Base-by-base conservation (phyloP, 371 early-diverging fungal genomes). In the Saksenaea vasiformis region DNA sequence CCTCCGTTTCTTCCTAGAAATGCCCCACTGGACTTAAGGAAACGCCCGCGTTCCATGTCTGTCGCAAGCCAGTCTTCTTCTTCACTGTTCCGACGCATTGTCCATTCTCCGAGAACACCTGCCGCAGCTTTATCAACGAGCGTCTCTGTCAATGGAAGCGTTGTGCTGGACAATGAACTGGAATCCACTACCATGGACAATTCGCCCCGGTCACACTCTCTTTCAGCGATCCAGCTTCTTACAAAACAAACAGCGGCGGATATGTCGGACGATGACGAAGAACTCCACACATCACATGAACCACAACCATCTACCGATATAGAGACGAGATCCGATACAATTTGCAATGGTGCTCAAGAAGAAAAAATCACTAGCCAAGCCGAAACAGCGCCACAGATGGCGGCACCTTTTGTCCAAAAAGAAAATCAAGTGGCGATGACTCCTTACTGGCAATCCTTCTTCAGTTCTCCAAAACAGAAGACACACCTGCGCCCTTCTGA, bases 361-460 rank as follows among this genome's bases (percentile, higher is more conserved):
- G 10, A 47, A 2, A 47, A n/a, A 22, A 47, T 19, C 17, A 47
- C 19, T 22, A 5, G 22, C 22, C 51, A 11, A 5, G 51, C 51
- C 8, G 51, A 19, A 47, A 19, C 10, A 22, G 11, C 19, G 24
- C 3, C 8, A 22, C n/a, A 22, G 22, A 9, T 22, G 51, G 11
- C 22, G 7, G 19, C 51, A 8, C 9, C 2, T n/a, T 11, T n/a
- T 22, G n/a, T 11, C 17, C 22, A 15, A 31, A 10, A 10, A 36
- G 35, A 57, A 13, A 22, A n/a, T 11, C 51, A 47, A 22, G 4
- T 22, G 5, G n/a, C 22, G 5, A 47, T 22, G 7, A 47, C n/a
- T n/a, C 19, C 62, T 5, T 58, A 55, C n/a, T 67, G 68, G 68
- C 34, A 55, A 55, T 67, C 59, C 15, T 54, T 67, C 27, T 67